Conservation (phyloP, 129 eudicot species). For the Mikania micrantha region DNA sequence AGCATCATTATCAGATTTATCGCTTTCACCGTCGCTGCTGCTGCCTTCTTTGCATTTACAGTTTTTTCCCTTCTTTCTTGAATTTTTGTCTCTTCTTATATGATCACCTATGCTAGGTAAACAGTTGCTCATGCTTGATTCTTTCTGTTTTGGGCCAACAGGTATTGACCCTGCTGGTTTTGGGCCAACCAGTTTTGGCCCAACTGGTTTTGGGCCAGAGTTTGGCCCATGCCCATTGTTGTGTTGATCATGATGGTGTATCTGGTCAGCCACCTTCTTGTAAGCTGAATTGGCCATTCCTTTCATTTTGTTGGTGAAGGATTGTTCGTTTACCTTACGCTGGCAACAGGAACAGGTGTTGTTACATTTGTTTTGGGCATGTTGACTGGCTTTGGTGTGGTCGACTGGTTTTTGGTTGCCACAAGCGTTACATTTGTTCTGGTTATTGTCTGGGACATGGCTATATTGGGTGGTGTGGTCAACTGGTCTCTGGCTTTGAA, state of each 20-base stretch:
- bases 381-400: slow-evolving; percentile 8
- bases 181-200: background rate
- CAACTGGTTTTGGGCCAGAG: slow-evolving; percentile 8
- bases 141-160: slow-evolving; percentile 6
- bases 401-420: slow-evolving; percentile 20
- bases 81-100: slow-evolving; percentile 20
- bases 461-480: slow-evolving; percentile 13
- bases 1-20: slow-evolving; percentile 30
- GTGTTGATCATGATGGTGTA: slow-evolving; percentile 31
- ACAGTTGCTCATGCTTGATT: slow-evolving; percentile 15
- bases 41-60: slow-evolving; percentile 17
- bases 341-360: slow-evolving; percentile 19
- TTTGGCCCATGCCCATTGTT: slow-evolving; percentile 2
- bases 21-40: slow-evolving; percentile 25
- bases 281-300: slow-evolving; percentile 34
- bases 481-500: slow-evolving; percentile 30
- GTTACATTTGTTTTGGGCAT: slow-evolving; percentile 16
- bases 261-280: slow-evolving; percentile 31
- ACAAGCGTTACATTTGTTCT: slow-evolving; percentile 11
- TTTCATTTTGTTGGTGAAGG: slow-evolving; percentile 29
- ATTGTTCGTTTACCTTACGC: slow-evolving; percentile 22
- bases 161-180: slow-evolving; percentile 13
- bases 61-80: slow-evolving; percentile 20
- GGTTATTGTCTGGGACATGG: slow-evolving; percentile 21
- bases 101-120: slow-evolving; percentile 14